Conservation (phyloP, 345 rosid genomes). For the Firmiana major region DNA sequence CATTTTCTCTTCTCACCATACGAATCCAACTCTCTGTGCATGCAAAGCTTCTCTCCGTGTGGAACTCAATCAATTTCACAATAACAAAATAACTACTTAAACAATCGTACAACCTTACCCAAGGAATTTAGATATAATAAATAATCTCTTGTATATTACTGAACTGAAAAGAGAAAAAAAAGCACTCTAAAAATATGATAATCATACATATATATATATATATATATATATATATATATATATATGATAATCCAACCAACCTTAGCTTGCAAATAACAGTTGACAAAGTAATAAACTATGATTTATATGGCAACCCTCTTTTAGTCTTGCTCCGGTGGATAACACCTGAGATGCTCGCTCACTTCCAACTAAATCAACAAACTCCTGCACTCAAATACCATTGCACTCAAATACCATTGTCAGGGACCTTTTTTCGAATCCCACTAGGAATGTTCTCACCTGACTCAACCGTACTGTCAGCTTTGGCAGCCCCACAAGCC, state of each 20-base stretch:
- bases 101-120: not conserved
- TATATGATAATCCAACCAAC: slow-evolving; percentile 38
- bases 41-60: no score
- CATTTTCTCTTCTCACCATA: no score
- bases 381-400: slow-evolving; percentile 53
- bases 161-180: not conserved
- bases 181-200: not conserved
- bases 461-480: no score
- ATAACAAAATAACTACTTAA: not conserved
- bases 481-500: no score
- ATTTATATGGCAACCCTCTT: slow-evolving; percentile 97
- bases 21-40: no score
- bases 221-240: no score
- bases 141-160: not conserved
- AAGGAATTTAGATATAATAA: not conserved
- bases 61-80: not conserved
- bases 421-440: no score
- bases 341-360: slow-evolving; percentile 93
- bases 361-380: slow-evolving; percentile 94
- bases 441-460: no score
- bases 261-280: slow-evolving; percentile 97
- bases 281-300: slow-evolving; percentile 91
- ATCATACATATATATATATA: no score
- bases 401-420: no score
- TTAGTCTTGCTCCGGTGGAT: slow-evolving; percentile 85